Percentiles rank a stretch among this genome's conserved stretches.
Conservation (phyloP, 306 rosid species). For the Casuarina equisetifolia region DNA sequence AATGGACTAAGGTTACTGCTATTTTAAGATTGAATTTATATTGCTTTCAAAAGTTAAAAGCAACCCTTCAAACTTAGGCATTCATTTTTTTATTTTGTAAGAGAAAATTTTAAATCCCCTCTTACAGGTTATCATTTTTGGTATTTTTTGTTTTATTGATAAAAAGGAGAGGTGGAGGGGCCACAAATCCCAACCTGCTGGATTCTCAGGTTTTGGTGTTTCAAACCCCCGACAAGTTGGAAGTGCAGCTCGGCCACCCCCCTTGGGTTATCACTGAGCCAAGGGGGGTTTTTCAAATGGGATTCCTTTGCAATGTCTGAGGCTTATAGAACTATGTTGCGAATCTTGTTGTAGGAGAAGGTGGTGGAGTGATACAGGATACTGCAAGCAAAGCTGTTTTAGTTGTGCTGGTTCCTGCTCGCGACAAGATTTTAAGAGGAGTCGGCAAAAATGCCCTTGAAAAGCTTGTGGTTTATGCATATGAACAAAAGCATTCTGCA, state of each 20-base stretch:
- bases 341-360: conserved; percentile 60
- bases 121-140: too few relatives aligned
- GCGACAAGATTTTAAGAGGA: conserved; percentile 58
- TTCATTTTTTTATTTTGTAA: conserved; percentile 6
- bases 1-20: neutral
- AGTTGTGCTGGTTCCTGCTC: conserved; percentile 93
- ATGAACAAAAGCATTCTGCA: conserved; percentile 85
- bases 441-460: conserved; percentile 60
- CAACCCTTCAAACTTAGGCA: neutral
- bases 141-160: too few relatives aligned
- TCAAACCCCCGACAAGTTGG: too few relatives aligned
- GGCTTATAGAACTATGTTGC: conserved; percentile 25
- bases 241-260: too few relatives aligned
- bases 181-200: too few relatives aligned
- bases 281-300: too few relatives aligned
- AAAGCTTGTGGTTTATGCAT: conserved; percentile 82
- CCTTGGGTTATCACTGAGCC: too few relatives aligned
- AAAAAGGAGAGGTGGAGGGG: too few relatives aligned
- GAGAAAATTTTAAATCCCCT: neutral
- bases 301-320: neutral
- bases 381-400: conserved; percentile 94
- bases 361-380: conserved; percentile 97
- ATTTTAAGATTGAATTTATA: neutral
- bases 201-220: too few relatives aligned
- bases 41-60: neutral